Base-by-base conservation (phyloP, 73 alveolate species). In the Paramecium bursaria region DNA sequence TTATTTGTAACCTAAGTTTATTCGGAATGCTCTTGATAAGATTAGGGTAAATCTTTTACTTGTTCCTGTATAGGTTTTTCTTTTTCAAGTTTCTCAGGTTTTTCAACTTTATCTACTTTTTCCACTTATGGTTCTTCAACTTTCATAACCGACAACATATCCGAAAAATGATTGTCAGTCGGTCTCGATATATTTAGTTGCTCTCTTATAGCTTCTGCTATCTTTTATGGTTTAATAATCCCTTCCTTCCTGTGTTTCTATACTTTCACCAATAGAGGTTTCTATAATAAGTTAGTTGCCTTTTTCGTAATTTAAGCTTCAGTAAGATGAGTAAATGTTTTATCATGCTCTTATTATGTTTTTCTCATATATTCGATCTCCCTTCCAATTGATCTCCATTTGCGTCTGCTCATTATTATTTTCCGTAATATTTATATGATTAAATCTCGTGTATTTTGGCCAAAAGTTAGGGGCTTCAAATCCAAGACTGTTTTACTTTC, bases 371-470 rank as follows among this genome's bases (percentile, higher is more conserved):
- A n/a, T 42, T 67, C 60, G 33, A 67, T 67, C 25, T 67, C 53
- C 10, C 82, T 67, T 6, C 82, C 82, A 14, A 67, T 67, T 14
- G 82, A 67, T 67, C 49, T 29, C 33, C 19, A 67, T 35, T 53
- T 67, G 22, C 26, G 21, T 15, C 50, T 31, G n/a, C n/a, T n/a
- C n/a, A n/a, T n/a, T n/a, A n/a, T n/a, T n/a, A n/a, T n/a, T n/a
- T n/a, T n/a, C n/a, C n/a, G n/a, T n/a, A n/a, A n/a, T n/a, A n/a
- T n/a, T n/a, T n/a, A n/a, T n/a, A n/a, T n/a, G n/a, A n/a, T n/a
- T n/a, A n/a, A n/a, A n/a, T n/a, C n/a, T n/a, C n/a, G n/a, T n/a
- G n/a, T n/a, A n/a, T n/a, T n/a, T 67, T 67, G 82, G 82, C 82
- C 82, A 0, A 33, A 31, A 31, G 23, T 67, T 1, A 67, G 27